Percentiles rank a stretch among this genome's conserved stretches.
phyloP scores from a whole-genome alignment of 2,329 filamentous ascomycete species.

The Alternaria triticina region DNA sequence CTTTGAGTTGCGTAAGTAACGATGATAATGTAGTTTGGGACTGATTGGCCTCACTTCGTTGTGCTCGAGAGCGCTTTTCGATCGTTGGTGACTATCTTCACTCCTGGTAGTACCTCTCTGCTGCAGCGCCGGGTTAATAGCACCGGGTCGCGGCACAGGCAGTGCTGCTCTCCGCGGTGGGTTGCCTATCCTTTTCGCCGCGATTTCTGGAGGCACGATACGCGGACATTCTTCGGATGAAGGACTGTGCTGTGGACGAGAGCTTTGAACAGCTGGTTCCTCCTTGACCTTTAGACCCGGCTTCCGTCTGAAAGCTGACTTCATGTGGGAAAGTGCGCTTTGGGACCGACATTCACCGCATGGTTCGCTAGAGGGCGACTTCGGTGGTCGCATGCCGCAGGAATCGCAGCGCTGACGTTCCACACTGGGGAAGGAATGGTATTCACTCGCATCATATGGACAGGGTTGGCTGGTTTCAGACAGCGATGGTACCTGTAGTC shows the following conservation, averaged over 20 bases:
- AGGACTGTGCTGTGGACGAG: not conserved
- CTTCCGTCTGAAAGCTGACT: not conserved
- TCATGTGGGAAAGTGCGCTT: conserved; percentile 19
- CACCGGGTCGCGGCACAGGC: conserved; percentile 2
- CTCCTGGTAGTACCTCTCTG: not conserved
- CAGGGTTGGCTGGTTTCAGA: conserved; percentile 12
- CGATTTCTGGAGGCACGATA: conserved; percentile 11
- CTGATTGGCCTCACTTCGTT: conserved; percentile 8
- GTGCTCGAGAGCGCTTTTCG: not conserved
- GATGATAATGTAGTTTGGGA: conserved; percentile 32
- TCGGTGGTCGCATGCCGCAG: conserved; percentile 23
- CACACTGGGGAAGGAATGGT: conserved; percentile 28
- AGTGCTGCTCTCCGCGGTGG: conserved; percentile 15
- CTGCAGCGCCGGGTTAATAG: not conserved
- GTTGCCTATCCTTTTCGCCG: conserved; percentile 17
- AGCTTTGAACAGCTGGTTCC: not conserved
- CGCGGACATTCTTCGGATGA: conserved; percentile 14
- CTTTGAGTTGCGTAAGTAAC: conserved; percentile 20
- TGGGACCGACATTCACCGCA: conserved; percentile 19
- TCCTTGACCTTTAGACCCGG: not conserved
- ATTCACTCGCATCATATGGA: conserved; percentile 23
- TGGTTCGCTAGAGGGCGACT: conserved; percentile 7
- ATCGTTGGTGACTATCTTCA: not conserved
- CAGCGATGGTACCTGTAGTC: conserved; percentile 11
- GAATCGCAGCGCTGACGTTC: conserved; percentile 19